These are phyloP conservation scores for Ocimum tenuiflorum DNA, from an alignment of 257 asterid genomes.

Conservation along the genomic window DNA sequence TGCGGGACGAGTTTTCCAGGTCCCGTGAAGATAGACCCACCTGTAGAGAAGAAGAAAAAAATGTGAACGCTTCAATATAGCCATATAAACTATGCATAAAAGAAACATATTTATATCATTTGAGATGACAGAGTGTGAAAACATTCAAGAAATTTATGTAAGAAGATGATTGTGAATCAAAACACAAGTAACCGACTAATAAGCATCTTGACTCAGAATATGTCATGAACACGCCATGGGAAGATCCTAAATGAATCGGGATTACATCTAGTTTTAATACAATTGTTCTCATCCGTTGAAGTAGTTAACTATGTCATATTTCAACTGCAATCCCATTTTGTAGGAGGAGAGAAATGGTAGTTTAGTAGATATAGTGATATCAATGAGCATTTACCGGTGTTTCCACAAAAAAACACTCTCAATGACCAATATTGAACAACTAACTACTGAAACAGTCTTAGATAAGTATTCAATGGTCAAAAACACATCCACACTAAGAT, in stretches of 20 bases:
- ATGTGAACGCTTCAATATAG: not conserved
- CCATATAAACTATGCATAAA: not conserved
- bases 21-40: constrained; percentile 39
- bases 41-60: constrained; percentile 30
- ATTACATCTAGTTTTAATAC: too few species aligned
- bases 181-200: not conserved
- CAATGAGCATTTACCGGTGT: not conserved
- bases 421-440: not conserved
- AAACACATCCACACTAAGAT: not conserved
- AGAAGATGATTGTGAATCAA: not conserved
- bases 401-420: not conserved
- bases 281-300: too few species aligned
- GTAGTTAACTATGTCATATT: too few species aligned
- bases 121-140: too few species aligned
- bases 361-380: not conserved
- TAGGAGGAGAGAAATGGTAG: not conserved
- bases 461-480: not conserved
- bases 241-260: too few species aligned
- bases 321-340: too few species aligned
- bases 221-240: too few species aligned
- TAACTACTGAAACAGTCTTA: not conserved
- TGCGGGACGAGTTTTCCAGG: constrained; percentile 45
- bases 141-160: not conserved
- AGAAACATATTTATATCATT: not conserved
- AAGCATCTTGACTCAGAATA: not conserved